phyloP scores from a whole-genome alignment of 2,329 filamentous ascomycete species.

The Aureobasidium leucospermi region DNA sequence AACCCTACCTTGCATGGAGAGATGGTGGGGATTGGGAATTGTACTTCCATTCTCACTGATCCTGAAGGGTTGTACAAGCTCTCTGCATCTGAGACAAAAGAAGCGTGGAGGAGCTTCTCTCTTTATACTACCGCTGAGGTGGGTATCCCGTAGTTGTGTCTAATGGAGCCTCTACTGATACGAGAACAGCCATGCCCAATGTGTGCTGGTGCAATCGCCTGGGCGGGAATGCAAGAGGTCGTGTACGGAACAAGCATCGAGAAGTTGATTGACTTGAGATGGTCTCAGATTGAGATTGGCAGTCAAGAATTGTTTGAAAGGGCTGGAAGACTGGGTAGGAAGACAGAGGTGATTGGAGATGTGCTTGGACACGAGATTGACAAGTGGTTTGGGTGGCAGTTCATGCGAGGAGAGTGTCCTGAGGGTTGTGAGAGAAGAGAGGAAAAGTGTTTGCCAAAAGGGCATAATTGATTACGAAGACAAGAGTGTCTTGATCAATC shows the following conservation, averaged over 20 bases:
- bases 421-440: conserved; percentile 24
- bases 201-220: conserved; percentile 51
- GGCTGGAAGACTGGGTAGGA: conserved; percentile 30
- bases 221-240: conserved; percentile 49
- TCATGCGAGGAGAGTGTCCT: conserved; percentile 33
- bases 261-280: conserved; percentile 40
- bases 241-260: conserved; percentile 48
- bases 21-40: conserved; percentile 49
- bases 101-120: conserved; percentile 41
- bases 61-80: conserved; percentile 40
- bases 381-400: conserved; percentile 49
- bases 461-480: too few species aligned
- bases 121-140: conserved; percentile 48
- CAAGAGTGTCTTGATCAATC: neutral
- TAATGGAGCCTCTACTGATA: neutral
- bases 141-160: neutral
- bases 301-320: conserved; percentile 42
- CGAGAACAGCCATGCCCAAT: conserved; percentile 45
- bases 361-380: conserved; percentile 49
- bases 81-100: conserved; percentile 33
- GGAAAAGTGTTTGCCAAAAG: neutral
- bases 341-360: conserved; percentile 36
- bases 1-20: conserved; percentile 52
- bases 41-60: conserved; percentile 42
- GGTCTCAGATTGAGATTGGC: conserved; percentile 44